Conservation (phyloP, 2,329 filamentous ascomycete species). For the Pseudogymnoascus sp. region DNA sequence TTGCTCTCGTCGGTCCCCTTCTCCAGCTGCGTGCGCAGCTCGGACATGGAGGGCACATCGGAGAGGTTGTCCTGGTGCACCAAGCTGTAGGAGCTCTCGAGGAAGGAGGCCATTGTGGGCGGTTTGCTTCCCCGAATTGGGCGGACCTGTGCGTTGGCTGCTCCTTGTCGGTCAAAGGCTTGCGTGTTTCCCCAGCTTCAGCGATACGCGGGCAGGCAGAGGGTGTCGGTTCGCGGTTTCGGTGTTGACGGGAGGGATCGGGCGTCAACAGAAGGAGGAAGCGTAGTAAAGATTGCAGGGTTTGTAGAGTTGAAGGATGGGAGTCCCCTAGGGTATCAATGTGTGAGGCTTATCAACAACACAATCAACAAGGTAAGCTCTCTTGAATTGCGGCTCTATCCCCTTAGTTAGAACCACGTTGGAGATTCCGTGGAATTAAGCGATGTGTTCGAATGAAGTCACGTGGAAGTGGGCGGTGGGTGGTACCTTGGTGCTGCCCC, state of each 20-base stretch:
- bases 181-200: conserved; percentile 3
- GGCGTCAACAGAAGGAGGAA: conserved; percentile 12
- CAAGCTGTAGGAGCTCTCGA: conserved; percentile 92
- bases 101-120: conserved; percentile 80
- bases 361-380: conserved; percentile 2
- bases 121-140: conserved; percentile 19
- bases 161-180: conserved; percentile 1
- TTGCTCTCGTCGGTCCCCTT: conserved; percentile 91
- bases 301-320: not conserved
- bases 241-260: conserved; percentile 3
- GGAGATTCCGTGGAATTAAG: conserved; percentile 8
- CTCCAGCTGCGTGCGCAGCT: conserved; percentile 87
- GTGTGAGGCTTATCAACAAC: conserved; percentile 3
- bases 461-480: not conserved
- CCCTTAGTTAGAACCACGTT: conserved; percentile 10
- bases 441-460: not conserved
- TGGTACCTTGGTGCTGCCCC: conserved; percentile 5
- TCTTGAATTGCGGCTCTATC: conserved; percentile 4
- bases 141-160: conserved; percentile 13
- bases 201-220: conserved; percentile 12
- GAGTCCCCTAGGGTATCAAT: conserved; percentile 2
- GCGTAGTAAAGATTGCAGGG: conserved; percentile 10
- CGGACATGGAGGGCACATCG: conserved; percentile 82
- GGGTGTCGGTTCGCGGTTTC: conserved; percentile 3
- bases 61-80: conserved; percentile 96